Percentiles rank a stretch among this genome's conserved stretches.
Conservation (phyloP, 2,329 filamentous ascomycete genomes). For the Penicillium aurantiogriseum region DNA sequence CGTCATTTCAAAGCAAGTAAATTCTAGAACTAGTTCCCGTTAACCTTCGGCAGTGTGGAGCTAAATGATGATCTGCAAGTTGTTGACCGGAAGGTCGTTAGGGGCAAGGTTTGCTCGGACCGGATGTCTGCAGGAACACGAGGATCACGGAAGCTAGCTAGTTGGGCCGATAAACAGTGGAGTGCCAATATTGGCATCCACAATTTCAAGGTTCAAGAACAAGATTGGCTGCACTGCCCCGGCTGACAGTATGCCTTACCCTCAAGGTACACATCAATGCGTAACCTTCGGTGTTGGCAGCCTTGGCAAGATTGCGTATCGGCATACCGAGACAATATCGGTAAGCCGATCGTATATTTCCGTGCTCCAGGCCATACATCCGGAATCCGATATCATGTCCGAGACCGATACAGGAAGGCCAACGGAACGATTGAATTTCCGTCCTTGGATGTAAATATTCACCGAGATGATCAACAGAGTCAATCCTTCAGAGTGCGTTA, state of each 20-base stretch:
- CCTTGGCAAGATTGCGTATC: neutral
- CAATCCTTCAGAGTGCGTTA: neutral
- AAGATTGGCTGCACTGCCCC: neutral
- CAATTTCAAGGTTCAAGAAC: neutral
- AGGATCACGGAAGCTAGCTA: neutral
- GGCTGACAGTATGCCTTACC: neutral
- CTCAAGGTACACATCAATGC: constrained; percentile 27
- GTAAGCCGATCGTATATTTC: too few species aligned
- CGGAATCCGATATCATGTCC: neutral
- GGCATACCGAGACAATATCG: too few species aligned
- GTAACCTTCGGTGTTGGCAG: neutral
- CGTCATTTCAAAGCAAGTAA: neutral
- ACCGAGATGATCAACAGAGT: neutral
- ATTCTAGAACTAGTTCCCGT: neutral
- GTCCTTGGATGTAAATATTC: neutral
- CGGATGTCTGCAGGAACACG: neutral
- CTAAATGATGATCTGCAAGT: neutral
- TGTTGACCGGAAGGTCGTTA: neutral
- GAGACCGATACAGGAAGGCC: neutral
- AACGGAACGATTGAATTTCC: neutral
- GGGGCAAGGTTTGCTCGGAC: neutral
- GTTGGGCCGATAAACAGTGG: neutral
- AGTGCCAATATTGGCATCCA: constrained; percentile 8
- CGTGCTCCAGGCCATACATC: too few species aligned
- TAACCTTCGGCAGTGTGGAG: neutral